Base-by-base conservation (phyloP, 306 rosid species). In the Rubus idaeus region DNA sequence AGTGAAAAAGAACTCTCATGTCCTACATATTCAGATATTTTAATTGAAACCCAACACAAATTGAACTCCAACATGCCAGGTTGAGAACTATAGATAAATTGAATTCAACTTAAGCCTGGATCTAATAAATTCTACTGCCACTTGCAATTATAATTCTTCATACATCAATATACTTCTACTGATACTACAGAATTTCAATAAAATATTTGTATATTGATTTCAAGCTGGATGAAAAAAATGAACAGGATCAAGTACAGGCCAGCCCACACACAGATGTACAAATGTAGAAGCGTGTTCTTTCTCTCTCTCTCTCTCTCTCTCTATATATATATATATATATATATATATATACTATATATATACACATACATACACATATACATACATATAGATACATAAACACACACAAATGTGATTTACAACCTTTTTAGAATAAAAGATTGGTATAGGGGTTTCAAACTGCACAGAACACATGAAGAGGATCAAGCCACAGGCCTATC, bases 191-290 rank as follows among this genome's bases (percentile, higher is more conserved):
- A 56, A 9, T 58, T 23, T 60, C 8, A 17, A 11, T 60, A 20
- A 68, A 68, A n/a, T 10, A 56, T n/a, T 8, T 52, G 17, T 52
- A 52, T 17, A 53, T 21, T 53, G 10, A 20, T 17, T 18, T 6
- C 5, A n/a, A 18, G 9, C 53, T 67, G 71, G 51, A 44, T 44
- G 8, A 52, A 45, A 44, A 41, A 61, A 30, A 44, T 20, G 2
- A 44, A 67, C n/a, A 41, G 70, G 70, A 65, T 65, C 50, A 65
- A 65, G 26, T 40, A 65, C 49, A n/a, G 18, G 71, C 30, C 35
- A 4, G 50, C 21, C 23, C 56, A 42, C 46, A 5, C 5, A 8
- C 46, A 42, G 46, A 42, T 8, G 8, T 42, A 4, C 46, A 42
- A 30, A 30, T 30, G 35, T 30, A 30, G 35, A 30, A 30, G 35